Base-by-base conservation (phyloP, 805 yeast genomes). In the Sugiyamaella floridensis region DNA sequence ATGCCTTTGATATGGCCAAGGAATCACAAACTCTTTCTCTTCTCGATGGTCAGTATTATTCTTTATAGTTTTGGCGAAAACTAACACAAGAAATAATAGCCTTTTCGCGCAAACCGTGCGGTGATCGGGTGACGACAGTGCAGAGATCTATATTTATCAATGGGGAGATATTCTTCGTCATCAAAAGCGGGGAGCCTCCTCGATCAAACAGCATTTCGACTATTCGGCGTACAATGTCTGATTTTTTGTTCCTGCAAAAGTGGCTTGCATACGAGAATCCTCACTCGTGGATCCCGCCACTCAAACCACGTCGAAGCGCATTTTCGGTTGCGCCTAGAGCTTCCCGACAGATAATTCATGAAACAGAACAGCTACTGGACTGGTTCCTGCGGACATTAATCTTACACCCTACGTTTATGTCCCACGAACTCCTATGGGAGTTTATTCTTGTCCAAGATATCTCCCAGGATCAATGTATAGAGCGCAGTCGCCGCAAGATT, bases 341-440 rank as follows among this genome's bases (percentile, higher is more conserved):
- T 20, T 59, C 67, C 2, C 50, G 69, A 15, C 58, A 63, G 45
- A 55, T 61, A 16, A 54, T 60, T 55, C 55, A 64, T 29, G 70
- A 76, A 34, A 65, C 79, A 37, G 63, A 81, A 18, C 72, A 75
- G 40, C 67, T 71, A 37, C 56, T 83, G 37, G 83, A 83, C 57
- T 57, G 75, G 7, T 68, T 82, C 37, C 61, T 85, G 12, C 66
- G 73, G 16, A 63, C 72, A n/a, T 55, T 82, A 3, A 54, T 68
- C 6, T 63, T 68, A 43, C 80, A 71, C 56, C 69, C 70, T 12
- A 63, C 69, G 3, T 60, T 71, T 15, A 46, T 62, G 4, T 60
- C 67, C 3, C 71, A 73, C 54, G 75, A 68, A 32, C 58, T 74
- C 9, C 40, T 78, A 7, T 71, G 76, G 75, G 75, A 73, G 48